Evolutionary conservation across 2,329 filamentous ascomycete genomes (phyloP), one percentile per base, ranked within the genome.

Genomic region (Neonectria ditissima): DNA sequence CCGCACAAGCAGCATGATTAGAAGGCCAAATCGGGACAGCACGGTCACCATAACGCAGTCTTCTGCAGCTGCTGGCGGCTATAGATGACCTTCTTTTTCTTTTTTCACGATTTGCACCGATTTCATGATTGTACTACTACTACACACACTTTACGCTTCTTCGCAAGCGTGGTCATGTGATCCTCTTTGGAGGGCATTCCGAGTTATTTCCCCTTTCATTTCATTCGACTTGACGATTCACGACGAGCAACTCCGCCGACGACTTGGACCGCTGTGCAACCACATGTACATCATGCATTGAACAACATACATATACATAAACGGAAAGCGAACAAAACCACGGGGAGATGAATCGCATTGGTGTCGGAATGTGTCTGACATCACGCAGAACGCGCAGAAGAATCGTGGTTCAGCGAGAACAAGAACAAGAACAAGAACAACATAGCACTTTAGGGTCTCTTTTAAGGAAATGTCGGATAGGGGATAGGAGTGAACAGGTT

Each of bases 1-100:
- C 62, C 80, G 85, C 60, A 78, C 80, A 5, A 79, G 78, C 64
- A 88, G 83, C 69, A 73, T 86, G 57, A 82, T 78, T 65, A 76
- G 81, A 68, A 73, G 80, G 55, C 74, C 76, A 22, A 80, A 80
- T 54, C 81, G 84, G 56, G 81, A 83, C 58, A 82, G 80, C 68
- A 68, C 73, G 53, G 66, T 63, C 55, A 50, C 60, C 70, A 18
- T 64, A 73, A 45, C 67, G 59, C 47, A 80, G 83, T 30, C 76
- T 79, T 77, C 80, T 60, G 76, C 80, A 37, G 77, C 81, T 37
- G 71, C 80, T 14, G 78, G 80, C 66, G 74, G 77, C 61, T 85
- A 84, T 74, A 79, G 84, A 77, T 86, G 75, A 82, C 26, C 28
- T 73, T 67, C 65, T 67, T 72, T 73, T 18, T 41, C n/a, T 11